These are phyloP conservation scores for Fraxinus ornus DNA, from an alignment of 305 asterid species.

Conservation along the genomic window DNA sequence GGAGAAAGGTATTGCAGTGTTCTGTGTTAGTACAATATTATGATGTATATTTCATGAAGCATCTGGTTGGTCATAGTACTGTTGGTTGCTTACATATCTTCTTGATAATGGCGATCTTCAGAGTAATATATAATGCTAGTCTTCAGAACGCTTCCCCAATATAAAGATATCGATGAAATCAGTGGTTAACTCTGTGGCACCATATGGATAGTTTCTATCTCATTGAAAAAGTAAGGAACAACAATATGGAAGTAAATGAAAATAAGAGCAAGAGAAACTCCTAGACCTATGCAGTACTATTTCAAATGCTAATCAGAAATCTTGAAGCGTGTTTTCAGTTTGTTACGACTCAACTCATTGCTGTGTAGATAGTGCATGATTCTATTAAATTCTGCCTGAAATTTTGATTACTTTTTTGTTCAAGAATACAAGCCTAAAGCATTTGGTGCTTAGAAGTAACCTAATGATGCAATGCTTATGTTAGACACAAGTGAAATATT, in stretches of 20 bases:
- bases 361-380: neutral
- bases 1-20: neutral
- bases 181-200: neutral
- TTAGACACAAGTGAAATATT: slow-evolving; percentile 5
- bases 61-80: neutral
- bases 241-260: neutral
- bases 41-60: neutral
- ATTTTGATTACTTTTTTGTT: neutral
- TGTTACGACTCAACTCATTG: neutral
- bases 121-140: neutral
- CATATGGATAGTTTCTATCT: neutral
- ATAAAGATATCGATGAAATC: neutral
- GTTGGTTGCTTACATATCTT: neutral
- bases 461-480: neutral
- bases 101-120: neutral
- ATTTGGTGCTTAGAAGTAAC: neutral
- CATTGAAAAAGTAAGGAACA: neutral
- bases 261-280: neutral
- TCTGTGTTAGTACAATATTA: neutral
- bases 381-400: neutral
- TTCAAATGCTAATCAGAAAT: neutral
- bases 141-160: neutral
- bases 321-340: neutral
- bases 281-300: neutral
- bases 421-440: neutral